A percentile compares a stretch with the other conserved stretches of the same genome.
phyloP scores from a whole-genome alignment of 495 filamentous ascomycete genomes.

The Letharia lupina region DNA sequence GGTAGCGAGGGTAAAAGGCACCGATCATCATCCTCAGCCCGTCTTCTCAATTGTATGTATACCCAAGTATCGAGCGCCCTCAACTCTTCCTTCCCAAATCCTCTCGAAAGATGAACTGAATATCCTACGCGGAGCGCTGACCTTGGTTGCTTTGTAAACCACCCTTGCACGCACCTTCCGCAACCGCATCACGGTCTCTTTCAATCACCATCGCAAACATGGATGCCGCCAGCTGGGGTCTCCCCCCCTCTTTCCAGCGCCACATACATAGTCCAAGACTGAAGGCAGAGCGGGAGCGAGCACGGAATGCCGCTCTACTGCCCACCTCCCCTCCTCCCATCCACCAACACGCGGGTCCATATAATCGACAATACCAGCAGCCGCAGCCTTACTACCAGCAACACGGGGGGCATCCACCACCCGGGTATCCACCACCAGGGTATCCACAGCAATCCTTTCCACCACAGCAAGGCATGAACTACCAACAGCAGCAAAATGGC shows the following conservation, averaged over 20 bases:
- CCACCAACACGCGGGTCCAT: conserved; percentile 19
- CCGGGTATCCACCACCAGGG: neutral
- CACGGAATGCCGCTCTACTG: conserved; percentile 1
- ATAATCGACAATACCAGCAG: conserved; percentile 3
- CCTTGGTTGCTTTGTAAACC: too few relatives aligned
- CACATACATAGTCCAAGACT: neutral
- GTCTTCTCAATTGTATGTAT: neutral
- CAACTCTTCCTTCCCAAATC: neutral
- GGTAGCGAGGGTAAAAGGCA: neutral
- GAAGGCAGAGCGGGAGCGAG: neutral
- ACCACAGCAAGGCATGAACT: conserved; percentile 23
- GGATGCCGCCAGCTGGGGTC: neutral
- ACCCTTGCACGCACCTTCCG: too few relatives aligned
- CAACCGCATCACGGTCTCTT: neutral
- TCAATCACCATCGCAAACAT: neutral
- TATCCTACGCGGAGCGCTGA: too few relatives aligned
- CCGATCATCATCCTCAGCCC: too few relatives aligned
- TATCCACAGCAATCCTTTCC: conserved; percentile 3
- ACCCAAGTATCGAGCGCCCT: neutral
- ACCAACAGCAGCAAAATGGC: conserved; percentile 14
- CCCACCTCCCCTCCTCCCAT: conserved; percentile 19
- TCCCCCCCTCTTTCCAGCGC: neutral
- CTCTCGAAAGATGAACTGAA: neutral
- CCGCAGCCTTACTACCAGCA: conserved; percentile 15
- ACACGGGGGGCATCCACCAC: conserved; percentile 2